phyloP scores from a whole-genome alignment of 140 eudicot species.

The Bidens hawaiensis region DNA sequence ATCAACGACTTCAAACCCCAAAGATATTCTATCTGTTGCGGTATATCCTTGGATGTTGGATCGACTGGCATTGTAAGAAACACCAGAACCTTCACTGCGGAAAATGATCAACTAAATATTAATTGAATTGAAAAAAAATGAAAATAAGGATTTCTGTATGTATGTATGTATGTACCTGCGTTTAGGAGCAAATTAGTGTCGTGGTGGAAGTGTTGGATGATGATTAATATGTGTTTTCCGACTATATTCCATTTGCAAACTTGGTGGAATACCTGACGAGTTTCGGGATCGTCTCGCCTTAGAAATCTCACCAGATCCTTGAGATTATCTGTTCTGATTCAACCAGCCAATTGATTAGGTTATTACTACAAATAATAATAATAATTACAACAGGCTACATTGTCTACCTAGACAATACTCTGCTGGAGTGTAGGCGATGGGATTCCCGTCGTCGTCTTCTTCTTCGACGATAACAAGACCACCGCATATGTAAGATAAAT shows the following conservation, averaged over 20 bases:
- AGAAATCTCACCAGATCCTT: conserved; percentile 89
- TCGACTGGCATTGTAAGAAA: conserved; percentile 94
- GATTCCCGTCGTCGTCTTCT: too few species aligned
- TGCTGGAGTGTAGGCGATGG: too few species aligned
- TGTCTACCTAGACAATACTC: too few species aligned
- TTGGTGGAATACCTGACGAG: conserved; percentile 88
- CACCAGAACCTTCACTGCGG: conserved; percentile 87
- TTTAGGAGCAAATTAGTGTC: conserved; percentile 68
- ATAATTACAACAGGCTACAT: too few species aligned
- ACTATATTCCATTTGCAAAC: conserved; percentile 91
- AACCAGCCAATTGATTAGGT: too few species aligned
- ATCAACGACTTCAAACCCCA: conserved; percentile 74
- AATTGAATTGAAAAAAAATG: not conserved
- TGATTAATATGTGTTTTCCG: conserved; percentile 69
- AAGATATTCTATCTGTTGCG: conserved; percentile 79
- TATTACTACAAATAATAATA: too few species aligned
- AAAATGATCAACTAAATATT: not conserved
- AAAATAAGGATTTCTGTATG: too few species aligned
- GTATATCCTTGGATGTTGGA: conserved; percentile 65
- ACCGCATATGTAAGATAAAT: too few species aligned
- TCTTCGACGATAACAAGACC: too few species aligned
- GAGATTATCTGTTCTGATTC: conserved; percentile 83
- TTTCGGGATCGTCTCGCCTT: conserved; percentile 88
- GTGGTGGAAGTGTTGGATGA: conserved; percentile 60
- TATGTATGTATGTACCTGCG: conserved; percentile 69